Conservation (phyloP, 257 asterid species). For the Solanum sitiens region DNA sequence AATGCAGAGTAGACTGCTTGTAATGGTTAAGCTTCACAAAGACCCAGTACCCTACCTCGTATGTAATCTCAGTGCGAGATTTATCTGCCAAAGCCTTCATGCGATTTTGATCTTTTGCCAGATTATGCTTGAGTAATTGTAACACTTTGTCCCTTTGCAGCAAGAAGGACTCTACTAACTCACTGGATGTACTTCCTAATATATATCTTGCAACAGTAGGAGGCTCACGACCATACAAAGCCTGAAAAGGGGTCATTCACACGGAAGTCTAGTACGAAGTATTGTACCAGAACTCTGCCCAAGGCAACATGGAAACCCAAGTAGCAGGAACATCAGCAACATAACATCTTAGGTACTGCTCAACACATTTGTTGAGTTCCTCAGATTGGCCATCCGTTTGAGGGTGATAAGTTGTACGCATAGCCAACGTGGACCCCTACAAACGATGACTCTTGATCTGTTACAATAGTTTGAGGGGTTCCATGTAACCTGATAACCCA, state of each 20-base stretch:
- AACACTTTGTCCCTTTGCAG: background rate
- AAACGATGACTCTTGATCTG: background rate
- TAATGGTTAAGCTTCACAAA: background rate
- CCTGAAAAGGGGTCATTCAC: no score
- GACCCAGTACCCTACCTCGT: background rate
- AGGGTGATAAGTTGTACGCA: background rate
- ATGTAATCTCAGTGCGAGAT: no score
- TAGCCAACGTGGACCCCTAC: background rate
- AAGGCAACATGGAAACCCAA: no score
- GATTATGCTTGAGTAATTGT: background rate
- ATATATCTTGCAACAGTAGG: background rate
- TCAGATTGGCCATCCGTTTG: no score
- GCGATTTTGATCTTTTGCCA: background rate
- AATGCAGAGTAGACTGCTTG: background rate
- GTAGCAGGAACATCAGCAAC: no score
- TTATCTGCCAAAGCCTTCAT: background rate
- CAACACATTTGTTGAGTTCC: no score
- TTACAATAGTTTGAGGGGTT: background rate
- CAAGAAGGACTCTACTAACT: background rate
- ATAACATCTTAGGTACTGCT: no score
- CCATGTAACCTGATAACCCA: no score
- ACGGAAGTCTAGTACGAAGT: no score
- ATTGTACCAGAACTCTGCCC: no score
- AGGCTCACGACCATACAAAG: no score
- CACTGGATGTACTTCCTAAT: background rate